Base-by-base conservation (phyloP, 441 rosid genomes). In the Flueggea neowawraea region DNA sequence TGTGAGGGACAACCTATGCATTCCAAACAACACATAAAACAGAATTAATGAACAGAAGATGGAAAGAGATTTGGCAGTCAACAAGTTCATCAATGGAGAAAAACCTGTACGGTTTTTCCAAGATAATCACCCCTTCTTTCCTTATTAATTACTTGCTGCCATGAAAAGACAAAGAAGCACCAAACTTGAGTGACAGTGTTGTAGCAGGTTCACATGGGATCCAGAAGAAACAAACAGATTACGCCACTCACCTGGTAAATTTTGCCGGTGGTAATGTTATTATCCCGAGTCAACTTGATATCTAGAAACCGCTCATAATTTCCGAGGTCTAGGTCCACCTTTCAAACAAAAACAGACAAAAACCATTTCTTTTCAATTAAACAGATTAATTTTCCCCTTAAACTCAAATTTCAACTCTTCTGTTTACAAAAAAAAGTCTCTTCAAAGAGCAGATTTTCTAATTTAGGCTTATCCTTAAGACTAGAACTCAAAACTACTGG, bases 271-370 rank as follows among this genome's bases (percentile, higher is more conserved):
- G 99, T 95, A 63, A 95, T 89, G 72, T 95, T 95, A 65, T 95
- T 84, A 43, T 95, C 96, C 6, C 89, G 74, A 48, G 96, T 95
- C 78, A 95, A 73, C 75, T 84, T 90, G 74, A 86, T 70, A 68
- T 84, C 92, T 39, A 95, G 73, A 61, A 95, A 95, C 58, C 99
- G 79, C 81, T 95, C 99, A 55, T 95, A 95, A 71, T 95, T 95
- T 71, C 99, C 98, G 39, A 95, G 98, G 86, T 95, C 99, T 66
- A 95, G 84, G 86, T 95, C 99, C 83, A 89, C 99, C 99, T 75
- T 77, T 66, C 9, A 17, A 52, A 68, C 43, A 59, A 64, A 52
- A 62, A 43, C 14, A 63, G 47, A 63, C n/a, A 10, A 4, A 47
- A 10, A 4, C 12, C 12, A 31, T 58, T 62, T 51, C 57, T 45